These are phyloP conservation scores for Suillus ampliporus DNA, from an alignment of 768 basidiomycete species.

Conservation along the genomic window DNA sequence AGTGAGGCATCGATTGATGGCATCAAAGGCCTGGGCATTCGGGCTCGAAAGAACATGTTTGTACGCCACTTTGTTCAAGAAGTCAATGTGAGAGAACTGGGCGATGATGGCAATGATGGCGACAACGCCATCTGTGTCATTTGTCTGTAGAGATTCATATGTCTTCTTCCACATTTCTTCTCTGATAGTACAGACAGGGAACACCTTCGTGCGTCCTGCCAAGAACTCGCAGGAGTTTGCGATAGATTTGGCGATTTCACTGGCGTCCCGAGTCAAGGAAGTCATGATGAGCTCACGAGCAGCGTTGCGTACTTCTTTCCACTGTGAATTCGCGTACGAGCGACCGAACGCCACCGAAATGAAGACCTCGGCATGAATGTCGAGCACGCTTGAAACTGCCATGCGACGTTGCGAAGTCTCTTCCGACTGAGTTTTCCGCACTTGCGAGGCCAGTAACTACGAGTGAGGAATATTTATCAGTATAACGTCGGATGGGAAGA, in stretches of 20 bases:
- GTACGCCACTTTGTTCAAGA: constrained; percentile 59
- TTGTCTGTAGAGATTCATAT: constrained; percentile 62
- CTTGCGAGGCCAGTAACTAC: constrained; percentile 41
- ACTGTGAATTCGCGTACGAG: constrained; percentile 43
- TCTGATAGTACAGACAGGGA: constrained; percentile 49
- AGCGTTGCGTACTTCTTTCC: constrained; percentile 47
- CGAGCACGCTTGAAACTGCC: constrained; percentile 45
- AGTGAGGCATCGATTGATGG: constrained; percentile 66
- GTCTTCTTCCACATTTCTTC: constrained; percentile 71
- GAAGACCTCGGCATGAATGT: constrained; percentile 57
- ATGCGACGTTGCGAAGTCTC: constrained; percentile 31
- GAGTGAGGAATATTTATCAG: constrained; percentile 14
- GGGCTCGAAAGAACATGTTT: constrained; percentile 40
- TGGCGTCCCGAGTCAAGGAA: constrained; percentile 40
- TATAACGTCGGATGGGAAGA: constrained; percentile 4
- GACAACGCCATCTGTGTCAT: constrained; percentile 63
- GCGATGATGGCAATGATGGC: constrained; percentile 64
- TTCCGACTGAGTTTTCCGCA: constrained; percentile 39
- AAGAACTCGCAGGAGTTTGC: constrained; percentile 39
- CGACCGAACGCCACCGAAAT: constrained; percentile 52
- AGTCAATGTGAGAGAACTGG: constrained; percentile 69
- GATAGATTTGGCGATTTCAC: constrained; percentile 37
- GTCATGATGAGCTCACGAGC: constrained; percentile 48
- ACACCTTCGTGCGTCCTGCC: constrained; percentile 33
- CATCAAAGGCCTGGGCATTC: constrained; percentile 45